Evolutionary conservation across 352 stramenopile genomes (phyloP).

Genomic region (Thalassiosira hispida): DNA sequence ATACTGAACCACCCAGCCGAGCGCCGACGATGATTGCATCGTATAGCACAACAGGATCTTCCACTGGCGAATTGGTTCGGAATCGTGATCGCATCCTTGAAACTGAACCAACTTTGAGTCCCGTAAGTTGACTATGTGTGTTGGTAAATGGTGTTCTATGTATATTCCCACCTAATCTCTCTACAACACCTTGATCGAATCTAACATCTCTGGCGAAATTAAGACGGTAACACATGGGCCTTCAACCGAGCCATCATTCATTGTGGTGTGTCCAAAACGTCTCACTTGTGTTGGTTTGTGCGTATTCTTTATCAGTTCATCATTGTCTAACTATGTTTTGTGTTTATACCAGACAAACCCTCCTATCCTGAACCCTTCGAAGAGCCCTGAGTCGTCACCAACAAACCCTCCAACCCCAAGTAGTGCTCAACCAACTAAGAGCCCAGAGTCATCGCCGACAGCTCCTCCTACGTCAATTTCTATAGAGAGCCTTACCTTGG

Average conservation of each 20-base stretch:
- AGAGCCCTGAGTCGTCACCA: not conserved
- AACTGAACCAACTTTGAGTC: not conserved
- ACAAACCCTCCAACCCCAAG: not conserved
- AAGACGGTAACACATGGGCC: not conserved
- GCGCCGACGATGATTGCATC: not conserved
- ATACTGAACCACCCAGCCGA: conserved; percentile 13
- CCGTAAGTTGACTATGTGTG: not conserved
- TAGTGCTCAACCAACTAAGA: conserved; percentile 2
- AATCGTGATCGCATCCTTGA: not conserved
- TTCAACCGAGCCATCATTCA: not conserved
- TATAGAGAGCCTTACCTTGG: not conserved
- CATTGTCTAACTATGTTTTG: too few relatives aligned
- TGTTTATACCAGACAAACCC: conserved; percentile 10
- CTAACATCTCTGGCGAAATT: not conserved
- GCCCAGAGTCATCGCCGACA: not conserved
- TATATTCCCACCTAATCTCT: not conserved
- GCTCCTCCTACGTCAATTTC: not conserved
- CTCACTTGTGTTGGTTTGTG: too few relatives aligned
- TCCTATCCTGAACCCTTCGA: not conserved
- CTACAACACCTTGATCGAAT: not conserved
- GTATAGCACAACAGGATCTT: not conserved
- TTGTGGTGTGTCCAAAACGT: not conserved
- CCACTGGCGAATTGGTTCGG: conserved; percentile 7
- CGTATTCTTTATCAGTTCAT: too few relatives aligned
- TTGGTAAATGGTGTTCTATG: not conserved